A percentile compares a stretch with the other conserved stretches of the same genome.
Conservation (phyloP, 2,329 filamentous ascomycete species). For the Hortaea werneckii region DNA sequence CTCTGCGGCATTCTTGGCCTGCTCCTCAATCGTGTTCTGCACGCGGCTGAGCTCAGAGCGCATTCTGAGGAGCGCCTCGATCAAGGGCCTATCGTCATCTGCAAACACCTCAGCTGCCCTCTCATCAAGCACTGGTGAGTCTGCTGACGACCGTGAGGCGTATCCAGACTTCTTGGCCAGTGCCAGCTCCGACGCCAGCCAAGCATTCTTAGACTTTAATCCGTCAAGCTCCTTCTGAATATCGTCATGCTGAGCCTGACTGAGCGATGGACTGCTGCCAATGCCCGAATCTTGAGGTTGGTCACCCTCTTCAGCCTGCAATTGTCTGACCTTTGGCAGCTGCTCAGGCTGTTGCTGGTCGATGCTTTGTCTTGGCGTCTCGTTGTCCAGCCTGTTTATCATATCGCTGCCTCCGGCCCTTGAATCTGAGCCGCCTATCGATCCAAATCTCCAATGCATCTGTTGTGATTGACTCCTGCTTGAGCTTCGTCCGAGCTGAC, state of each 20-base stretch:
- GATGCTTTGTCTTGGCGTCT: conserved; percentile 15
- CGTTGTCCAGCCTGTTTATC: conserved; percentile 17
- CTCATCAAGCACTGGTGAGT: conserved; percentile 65
- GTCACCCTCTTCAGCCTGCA: conserved; percentile 2
- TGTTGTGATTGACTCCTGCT: conserved; percentile 9
- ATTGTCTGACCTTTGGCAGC: conserved; percentile 16
- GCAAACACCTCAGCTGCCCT: conserved; percentile 68
- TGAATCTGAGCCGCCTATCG: not conserved
- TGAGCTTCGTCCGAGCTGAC: conserved; percentile 3
- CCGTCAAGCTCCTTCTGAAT: conserved; percentile 79
- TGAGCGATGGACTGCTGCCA: conserved; percentile 52
- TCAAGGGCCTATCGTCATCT: conserved; percentile 82
- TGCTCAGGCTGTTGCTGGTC: conserved; percentile 15
- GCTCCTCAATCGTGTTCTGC: conserved; percentile 79
- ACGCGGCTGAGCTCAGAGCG: conserved; percentile 80
- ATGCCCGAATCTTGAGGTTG: conserved; percentile 47
- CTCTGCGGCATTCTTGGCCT: conserved; percentile 74
- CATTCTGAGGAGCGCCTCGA: conserved; percentile 90
- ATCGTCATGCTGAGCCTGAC: conserved; percentile 56
- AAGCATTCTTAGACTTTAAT: conserved; percentile 78
- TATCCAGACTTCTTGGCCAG: conserved; percentile 87
- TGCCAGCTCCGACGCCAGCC: conserved; percentile 92
- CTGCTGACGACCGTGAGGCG: conserved; percentile 47
- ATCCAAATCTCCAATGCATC: not conserved
- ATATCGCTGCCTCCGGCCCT: conserved; percentile 5